phyloP scores from a whole-genome alignment of 2,329 filamentous ascomycete genomes.

The Xylariaceae sp. region DNA sequence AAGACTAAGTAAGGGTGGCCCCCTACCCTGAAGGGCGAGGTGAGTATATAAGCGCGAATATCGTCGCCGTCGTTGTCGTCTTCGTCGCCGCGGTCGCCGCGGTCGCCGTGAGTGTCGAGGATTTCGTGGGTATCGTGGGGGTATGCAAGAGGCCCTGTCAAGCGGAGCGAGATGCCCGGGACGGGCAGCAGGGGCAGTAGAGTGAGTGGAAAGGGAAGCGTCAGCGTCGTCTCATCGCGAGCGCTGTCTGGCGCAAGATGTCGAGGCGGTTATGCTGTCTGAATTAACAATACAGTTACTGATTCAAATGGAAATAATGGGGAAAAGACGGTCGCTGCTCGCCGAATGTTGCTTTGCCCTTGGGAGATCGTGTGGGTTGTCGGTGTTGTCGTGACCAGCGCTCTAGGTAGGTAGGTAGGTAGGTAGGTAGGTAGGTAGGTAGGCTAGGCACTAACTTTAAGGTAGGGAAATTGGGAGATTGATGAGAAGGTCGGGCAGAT shows the following conservation, averaged over 20 bases:
- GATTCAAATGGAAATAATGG: slow-evolving; percentile 8
- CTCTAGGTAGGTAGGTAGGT: background rate
- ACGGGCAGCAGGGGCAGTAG: background rate
- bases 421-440: too few species aligned
- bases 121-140: too few species aligned
- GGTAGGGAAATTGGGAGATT: slow-evolving; percentile 1
- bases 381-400: slow-evolving; percentile 8
- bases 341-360: background rate
- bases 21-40: background rate
- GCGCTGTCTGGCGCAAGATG: slow-evolving; percentile 7
- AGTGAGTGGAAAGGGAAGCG: background rate
- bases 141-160: background rate
- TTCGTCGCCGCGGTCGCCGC: slow-evolving; percentile 2
- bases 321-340: background rate
- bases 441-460: too few species aligned
- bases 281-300: slow-evolving; percentile 20
- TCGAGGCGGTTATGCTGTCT: slow-evolving; percentile 9
- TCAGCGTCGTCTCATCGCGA: slow-evolving; percentile 18
- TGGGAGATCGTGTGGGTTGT: slow-evolving; percentile 8
- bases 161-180: slow-evolving; percentile 1
- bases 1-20: background rate
- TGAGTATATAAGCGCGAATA: background rate
- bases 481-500: slow-evolving; percentile 10
- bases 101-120: slow-evolving; percentile 4
- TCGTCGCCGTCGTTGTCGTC: background rate